phyloP scores from a whole-genome alignment of 352 stramenopile genomes.

The Globisporangium emineosum region DNA sequence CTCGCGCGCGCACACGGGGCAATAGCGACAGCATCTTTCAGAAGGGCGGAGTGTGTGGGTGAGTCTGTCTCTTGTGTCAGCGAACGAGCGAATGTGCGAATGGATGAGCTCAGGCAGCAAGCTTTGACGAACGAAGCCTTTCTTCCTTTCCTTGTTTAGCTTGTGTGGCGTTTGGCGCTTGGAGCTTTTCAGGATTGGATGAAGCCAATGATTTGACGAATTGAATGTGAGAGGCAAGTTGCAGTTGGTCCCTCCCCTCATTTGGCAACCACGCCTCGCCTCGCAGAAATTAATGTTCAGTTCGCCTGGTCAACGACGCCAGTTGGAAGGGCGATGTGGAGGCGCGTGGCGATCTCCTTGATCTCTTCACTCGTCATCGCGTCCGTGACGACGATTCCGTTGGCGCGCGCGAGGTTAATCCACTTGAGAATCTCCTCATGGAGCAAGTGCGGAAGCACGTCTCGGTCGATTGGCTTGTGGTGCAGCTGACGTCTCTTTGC shows the following conservation, averaged over 20 bases:
- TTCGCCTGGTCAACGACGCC: too few relatives aligned
- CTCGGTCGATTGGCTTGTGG: too few relatives aligned
- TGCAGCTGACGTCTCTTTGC: not conserved
- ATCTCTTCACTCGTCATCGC: too few relatives aligned
- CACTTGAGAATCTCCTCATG: too few relatives aligned
- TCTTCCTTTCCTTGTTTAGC: not conserved
- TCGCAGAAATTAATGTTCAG: too few relatives aligned
- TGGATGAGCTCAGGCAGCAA: not conserved
- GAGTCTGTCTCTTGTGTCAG: not conserved
- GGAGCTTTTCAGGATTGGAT: slow-evolving; percentile 11
- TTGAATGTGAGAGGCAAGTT: slow-evolving; percentile 27
- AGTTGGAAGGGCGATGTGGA: too few relatives aligned
- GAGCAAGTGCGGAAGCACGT: not conserved
- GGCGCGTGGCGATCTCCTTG: too few relatives aligned
- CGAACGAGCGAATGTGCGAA: slow-evolving; percentile 5
- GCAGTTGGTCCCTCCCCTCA: slow-evolving; percentile 20
- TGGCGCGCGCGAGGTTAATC: not conserved
- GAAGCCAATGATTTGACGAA: slow-evolving; percentile 19
- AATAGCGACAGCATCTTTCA: slow-evolving; percentile 9
- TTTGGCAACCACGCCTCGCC: too few relatives aligned
- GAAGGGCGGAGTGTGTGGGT: not conserved
- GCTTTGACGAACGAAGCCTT: not conserved
- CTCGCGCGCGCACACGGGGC: not conserved
- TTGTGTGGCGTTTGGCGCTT: not conserved
- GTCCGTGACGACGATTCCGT: too few relatives aligned